A percentile compares a stretch with the other conserved stretches of the same genome.
phyloP scores from a whole-genome alignment of 441 rosid species.

The Pelargonium citronellum region DNA sequence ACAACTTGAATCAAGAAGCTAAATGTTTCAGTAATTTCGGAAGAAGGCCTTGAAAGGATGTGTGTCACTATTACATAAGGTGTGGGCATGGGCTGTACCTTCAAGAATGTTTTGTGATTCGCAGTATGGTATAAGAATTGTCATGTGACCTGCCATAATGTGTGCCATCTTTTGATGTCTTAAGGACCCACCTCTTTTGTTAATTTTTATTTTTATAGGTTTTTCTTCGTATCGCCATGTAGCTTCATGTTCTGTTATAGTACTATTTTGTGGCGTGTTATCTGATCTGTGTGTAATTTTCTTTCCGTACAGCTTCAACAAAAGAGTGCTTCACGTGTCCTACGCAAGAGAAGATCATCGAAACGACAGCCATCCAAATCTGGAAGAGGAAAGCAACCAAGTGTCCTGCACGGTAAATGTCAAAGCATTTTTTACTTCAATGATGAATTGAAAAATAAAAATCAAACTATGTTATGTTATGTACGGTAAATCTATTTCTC shows the following conservation, averaged over 20 bases:
- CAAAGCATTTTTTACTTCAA: neutral
- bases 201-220: neutral
- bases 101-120: no score
- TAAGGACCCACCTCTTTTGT: neutral
- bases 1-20: neutral
- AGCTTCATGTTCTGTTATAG: neutral
- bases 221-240: neutral
- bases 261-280: neutral
- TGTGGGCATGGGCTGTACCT: no score
- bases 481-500: neutral
- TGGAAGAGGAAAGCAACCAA: constrained; percentile 71
- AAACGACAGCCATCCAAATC: constrained; percentile 60
- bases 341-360: constrained; percentile 79
- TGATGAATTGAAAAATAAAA: neutral
- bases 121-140: neutral
- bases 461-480: neutral
- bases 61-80: no score
- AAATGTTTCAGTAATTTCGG: no score
- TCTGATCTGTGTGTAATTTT: neutral
- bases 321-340: constrained; percentile 50
- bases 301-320: constrained; percentile 43
- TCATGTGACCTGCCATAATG: neutral
- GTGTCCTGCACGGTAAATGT: constrained; percentile 45
- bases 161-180: neutral
- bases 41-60: no score